phyloP scores from a whole-genome alignment of 331 rosid species.

The Telfairia occidentalis region DNA sequence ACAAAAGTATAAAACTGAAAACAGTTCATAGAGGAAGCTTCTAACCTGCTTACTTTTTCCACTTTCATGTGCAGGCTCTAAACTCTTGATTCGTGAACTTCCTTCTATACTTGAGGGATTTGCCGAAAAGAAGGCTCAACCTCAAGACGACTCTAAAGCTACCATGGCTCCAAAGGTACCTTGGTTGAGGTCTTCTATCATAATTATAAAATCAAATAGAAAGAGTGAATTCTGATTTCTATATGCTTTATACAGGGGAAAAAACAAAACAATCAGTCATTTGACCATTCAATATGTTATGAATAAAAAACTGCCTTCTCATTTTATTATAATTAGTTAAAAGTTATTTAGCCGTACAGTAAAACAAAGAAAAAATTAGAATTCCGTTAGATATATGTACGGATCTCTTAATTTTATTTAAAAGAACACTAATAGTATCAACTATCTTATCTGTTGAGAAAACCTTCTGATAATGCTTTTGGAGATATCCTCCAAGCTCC shows the following conservation, averaged over 20 bases:
- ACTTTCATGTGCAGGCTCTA: conserved; percentile 37
- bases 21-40: not conserved
- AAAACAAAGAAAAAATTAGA: not conserved
- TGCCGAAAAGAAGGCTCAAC: conserved; percentile 49
- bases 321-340: not conserved
- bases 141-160: conserved; percentile 68
- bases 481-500: not conserved
- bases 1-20: not conserved
- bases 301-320: not conserved
- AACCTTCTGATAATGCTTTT: not conserved
- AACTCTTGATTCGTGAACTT: conserved; percentile 60
- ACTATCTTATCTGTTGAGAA: not conserved
- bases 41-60: not conserved
- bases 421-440: not conserved
- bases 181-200: conserved; percentile 17
- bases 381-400: not conserved
- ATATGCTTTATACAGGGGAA: not conserved
- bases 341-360: not conserved
- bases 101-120: conserved; percentile 84
- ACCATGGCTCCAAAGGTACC: conserved; percentile 84
- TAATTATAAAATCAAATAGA: not conserved
- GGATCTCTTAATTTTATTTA: not conserved
- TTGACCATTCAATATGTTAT: not conserved
- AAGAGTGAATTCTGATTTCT: conserved; percentile 6
- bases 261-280: not conserved